These are phyloP conservation scores for Colletotrichum higginsianum DNA, from an alignment of 2,329 filamentous ascomycete genomes.

Conservation along the genomic window DNA sequence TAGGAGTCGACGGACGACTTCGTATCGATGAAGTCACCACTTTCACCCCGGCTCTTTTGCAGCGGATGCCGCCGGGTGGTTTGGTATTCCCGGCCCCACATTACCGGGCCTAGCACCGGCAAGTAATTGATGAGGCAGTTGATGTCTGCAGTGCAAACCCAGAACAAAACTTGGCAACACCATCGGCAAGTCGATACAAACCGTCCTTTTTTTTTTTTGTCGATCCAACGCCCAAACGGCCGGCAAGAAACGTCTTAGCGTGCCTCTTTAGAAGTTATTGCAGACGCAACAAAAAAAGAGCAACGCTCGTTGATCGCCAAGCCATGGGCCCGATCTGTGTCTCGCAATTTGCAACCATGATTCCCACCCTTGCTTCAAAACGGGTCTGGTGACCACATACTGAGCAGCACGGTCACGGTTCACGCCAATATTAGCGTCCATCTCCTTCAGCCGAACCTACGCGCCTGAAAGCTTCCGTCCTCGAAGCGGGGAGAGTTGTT, in stretches of 20 bases:
- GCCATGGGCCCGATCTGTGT: slow-evolving; percentile 29
- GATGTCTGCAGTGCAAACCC: slow-evolving; percentile 7
- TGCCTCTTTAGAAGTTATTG: not conserved
- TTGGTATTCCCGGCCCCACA: slow-evolving; percentile 37
- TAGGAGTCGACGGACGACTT: not conserved
- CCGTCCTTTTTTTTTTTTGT: not conserved
- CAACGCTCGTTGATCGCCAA: slow-evolving; percentile 32
- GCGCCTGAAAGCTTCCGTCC: slow-evolving; percentile 12
- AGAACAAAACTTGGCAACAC: slow-evolving; percentile 1
- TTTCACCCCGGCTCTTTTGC: slow-evolving; percentile 16
- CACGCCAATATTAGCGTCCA: slow-evolving; percentile 8
- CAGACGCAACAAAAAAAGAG: slow-evolving; percentile 6
- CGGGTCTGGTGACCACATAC: slow-evolving; percentile 31
- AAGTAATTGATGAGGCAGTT: slow-evolving; percentile 8
- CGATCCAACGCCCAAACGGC: slow-evolving; percentile 19
- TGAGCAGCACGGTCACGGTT: slow-evolving; percentile 9
- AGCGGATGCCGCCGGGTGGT: slow-evolving; percentile 19
- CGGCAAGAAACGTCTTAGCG: not conserved
- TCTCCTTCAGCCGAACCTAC: slow-evolving; percentile 19
- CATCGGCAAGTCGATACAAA: not conserved
- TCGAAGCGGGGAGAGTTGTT: slow-evolving; percentile 11
- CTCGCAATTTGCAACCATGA: slow-evolving; percentile 1
- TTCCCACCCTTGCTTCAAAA: slow-evolving; percentile 27
- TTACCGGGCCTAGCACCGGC: slow-evolving; percentile 35
- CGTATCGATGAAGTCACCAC: slow-evolving; percentile 42